These are phyloP conservation scores for Phialophora expanda DNA, from an alignment of 2,329 filamentous ascomycete species.

Conservation along the genomic window DNA sequence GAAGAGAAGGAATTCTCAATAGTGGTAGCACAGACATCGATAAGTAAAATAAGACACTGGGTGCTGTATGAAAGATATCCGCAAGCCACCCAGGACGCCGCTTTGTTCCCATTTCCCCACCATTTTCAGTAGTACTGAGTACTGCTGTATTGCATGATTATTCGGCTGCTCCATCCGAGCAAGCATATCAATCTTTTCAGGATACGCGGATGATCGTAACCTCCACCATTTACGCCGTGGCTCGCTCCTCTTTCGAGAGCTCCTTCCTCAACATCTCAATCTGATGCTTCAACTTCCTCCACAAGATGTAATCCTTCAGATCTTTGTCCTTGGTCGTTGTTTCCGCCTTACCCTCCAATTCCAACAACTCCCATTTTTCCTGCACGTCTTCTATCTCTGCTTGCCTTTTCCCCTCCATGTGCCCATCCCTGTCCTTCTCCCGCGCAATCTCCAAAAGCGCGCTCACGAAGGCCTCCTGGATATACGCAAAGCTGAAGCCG, in stretches of 20 bases:
- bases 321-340: conserved; percentile 39
- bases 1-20: not conserved
- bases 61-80: not conserved
- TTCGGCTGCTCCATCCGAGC: not conserved
- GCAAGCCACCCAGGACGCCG: not conserved
- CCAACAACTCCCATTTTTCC: conserved; percentile 31
- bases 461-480: conserved; percentile 53
- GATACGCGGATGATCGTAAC: conserved; percentile 37
- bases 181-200: conserved; percentile 32
- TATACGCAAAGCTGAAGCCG: conserved; percentile 54
- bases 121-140: not conserved
- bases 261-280: conserved; percentile 51
- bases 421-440: not conserved
- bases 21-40: not conserved
- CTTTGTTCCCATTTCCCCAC: not conserved
- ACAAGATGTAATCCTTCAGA: conserved; percentile 48
- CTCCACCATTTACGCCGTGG: not conserved
- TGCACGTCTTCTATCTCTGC: conserved; percentile 15
- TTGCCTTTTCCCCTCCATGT: not conserved
- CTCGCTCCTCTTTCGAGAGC: conserved; percentile 39
- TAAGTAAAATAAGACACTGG: not conserved
- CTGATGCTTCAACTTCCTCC: conserved; percentile 51
- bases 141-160: not conserved
- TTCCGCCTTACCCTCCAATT: conserved; percentile 15
- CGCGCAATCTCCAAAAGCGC: conserved; percentile 46